Conservation (phyloP, 2,329 filamentous ascomycete genomes). For the Drechslerella stenobrocha region DNA sequence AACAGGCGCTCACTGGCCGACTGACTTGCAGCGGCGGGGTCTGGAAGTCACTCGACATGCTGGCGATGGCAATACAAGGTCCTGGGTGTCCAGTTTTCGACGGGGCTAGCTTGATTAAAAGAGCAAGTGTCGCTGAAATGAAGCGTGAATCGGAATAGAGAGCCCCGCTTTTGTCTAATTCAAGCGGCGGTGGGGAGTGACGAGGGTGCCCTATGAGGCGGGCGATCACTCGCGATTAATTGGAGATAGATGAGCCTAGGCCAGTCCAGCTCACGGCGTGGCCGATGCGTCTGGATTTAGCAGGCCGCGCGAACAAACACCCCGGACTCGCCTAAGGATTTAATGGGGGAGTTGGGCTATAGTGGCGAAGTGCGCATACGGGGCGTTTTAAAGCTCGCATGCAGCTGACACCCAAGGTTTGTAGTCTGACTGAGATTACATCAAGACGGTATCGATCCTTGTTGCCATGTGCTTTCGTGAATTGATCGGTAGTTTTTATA, state of each 20-base stretch:
- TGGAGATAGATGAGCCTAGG: constrained; percentile 31
- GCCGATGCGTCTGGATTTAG: constrained; percentile 29
- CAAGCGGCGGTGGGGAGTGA: constrained; percentile 32
- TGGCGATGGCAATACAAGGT: constrained; percentile 4
- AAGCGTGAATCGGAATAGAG: constrained; percentile 35
- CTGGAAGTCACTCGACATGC: constrained; percentile 43
- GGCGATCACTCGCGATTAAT: constrained; percentile 32
- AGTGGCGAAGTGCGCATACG: constrained; percentile 1
- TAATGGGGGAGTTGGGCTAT: not conserved
- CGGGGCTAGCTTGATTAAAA: constrained; percentile 15
- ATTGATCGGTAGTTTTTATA: no score
- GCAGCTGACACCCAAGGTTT: not conserved
- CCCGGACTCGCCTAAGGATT: constrained; percentile 10
- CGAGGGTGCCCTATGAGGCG: constrained; percentile 40
- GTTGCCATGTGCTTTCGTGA: not conserved
- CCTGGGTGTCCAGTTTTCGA: no score
- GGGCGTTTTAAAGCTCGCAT: constrained; percentile 3
- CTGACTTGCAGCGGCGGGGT: constrained; percentile 66
- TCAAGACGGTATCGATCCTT: not conserved
- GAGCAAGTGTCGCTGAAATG: constrained; percentile 24
- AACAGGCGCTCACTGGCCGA: constrained; percentile 76
- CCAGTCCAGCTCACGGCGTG: constrained; percentile 38
- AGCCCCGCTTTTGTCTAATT: constrained; percentile 30
- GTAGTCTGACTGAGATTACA: not conserved
- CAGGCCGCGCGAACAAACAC: constrained; percentile 28